Evolutionary conservation across 306 rosid species (phyloP).

Genomic region (Biancaea sappan): DNA sequence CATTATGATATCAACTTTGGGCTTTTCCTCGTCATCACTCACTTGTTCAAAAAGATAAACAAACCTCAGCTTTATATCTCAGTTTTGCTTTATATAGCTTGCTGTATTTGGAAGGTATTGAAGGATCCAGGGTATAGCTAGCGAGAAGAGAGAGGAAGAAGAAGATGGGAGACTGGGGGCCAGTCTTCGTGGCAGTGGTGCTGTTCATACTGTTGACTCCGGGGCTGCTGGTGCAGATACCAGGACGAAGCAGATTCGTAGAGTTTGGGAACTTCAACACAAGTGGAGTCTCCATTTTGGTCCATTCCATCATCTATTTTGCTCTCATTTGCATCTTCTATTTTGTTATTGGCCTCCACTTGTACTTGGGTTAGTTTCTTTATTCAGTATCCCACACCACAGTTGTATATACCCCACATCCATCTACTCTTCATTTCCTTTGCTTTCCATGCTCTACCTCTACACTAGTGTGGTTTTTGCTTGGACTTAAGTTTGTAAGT

Average conservation of each 20-base stretch:
- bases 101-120: slow-evolving; percentile 29
- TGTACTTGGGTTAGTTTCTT: slow-evolving; percentile 50
- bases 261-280: slow-evolving; percentile 88
- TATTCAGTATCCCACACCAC: neutral
- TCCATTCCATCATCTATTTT: slow-evolving; percentile 76
- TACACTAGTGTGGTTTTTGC: too few relatives aligned
- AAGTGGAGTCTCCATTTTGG: slow-evolving; percentile 71
- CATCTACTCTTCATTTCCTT: neutral
- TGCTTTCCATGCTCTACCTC: neutral
- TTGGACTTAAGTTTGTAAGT: too few relatives aligned
- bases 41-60: slow-evolving; percentile 44
- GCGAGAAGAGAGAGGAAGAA: neutral
- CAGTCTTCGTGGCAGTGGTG: slow-evolving; percentile 84
- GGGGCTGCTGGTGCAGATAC: slow-evolving; percentile 77
- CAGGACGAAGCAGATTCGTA: slow-evolving; percentile 49
- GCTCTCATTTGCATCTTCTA: slow-evolving; percentile 85
- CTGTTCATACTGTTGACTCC: slow-evolving; percentile 86
- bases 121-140: too few relatives aligned
- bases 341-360: slow-evolving; percentile 71
- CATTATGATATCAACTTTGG: slow-evolving; percentile 36
- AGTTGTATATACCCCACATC: too few relatives aligned
- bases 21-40: slow-evolving; percentile 53
- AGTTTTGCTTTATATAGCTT: slow-evolving; percentile 10
- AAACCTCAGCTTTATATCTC: slow-evolving; percentile 13
- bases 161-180: slow-evolving; percentile 96